Conservation (phyloP, 148 eudicot species). For the Fagopyrum homotropicum region DNA sequence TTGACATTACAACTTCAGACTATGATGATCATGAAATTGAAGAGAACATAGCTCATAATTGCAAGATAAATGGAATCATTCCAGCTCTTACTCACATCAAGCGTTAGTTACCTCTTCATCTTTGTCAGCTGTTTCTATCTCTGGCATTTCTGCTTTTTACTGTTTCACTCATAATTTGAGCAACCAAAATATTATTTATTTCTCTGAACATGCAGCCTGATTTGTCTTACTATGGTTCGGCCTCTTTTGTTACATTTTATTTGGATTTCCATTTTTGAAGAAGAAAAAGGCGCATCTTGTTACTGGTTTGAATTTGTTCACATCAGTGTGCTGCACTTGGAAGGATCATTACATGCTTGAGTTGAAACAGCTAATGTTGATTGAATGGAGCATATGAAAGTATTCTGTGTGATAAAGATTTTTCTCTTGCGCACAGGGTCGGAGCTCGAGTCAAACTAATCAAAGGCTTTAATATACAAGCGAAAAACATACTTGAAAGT, state of each 20-base stretch:
- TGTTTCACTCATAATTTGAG: slow-evolving; percentile 21
- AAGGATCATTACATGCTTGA: not conserved
- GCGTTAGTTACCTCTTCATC: slow-evolving; percentile 43
- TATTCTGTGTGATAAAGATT: not conserved
- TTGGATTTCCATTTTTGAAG: not conserved
- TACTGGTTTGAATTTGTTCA: too few species aligned
- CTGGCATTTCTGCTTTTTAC: not conserved
- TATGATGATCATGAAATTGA: slow-evolving; percentile 87
- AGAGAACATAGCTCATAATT: slow-evolving; percentile 82
- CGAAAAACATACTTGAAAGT: too few species aligned
- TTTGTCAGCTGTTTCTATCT: not conserved
- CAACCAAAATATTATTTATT: not conserved
- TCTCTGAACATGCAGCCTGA: not conserved
- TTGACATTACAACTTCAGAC: slow-evolving; percentile 89
- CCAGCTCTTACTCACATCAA: slow-evolving; percentile 76
- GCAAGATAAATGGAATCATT: slow-evolving; percentile 59
- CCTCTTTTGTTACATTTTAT: not conserved
- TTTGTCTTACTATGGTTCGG: not conserved
- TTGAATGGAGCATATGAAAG: not conserved
- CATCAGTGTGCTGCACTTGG: not conserved
- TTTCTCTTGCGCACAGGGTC: too few species aligned
- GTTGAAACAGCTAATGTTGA: not conserved
- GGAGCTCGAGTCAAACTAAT: too few species aligned
- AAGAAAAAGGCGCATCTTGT: not conserved
- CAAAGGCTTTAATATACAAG: too few species aligned